A percentile compares a stretch with the other conserved stretches of the same genome.
These are phyloP conservation scores for Yamadazyma ubonensis DNA, from an alignment of 805 yeast genomes.

Conservation along the genomic window DNA sequence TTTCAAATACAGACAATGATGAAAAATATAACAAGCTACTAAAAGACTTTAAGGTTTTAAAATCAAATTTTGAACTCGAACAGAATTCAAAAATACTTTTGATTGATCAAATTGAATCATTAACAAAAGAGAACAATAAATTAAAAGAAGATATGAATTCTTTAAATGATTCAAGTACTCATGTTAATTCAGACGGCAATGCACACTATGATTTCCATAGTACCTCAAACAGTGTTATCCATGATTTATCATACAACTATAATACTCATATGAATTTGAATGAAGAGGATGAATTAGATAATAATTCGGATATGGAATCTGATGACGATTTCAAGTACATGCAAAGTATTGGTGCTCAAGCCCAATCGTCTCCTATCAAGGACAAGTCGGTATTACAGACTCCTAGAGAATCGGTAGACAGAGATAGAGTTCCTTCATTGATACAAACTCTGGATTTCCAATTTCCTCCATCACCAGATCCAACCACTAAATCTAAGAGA, in stretches of 20 bases:
- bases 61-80: constrained; percentile 53
- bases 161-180: constrained; percentile 4
- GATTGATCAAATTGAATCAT: constrained; percentile 53
- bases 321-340: constrained; percentile 5
- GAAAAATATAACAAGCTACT: constrained; percentile 25
- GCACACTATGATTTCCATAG: constrained; percentile 3
- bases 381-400: constrained; percentile 16
- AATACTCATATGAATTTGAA: constrained; percentile 24
- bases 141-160: constrained; percentile 9
- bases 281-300: constrained; percentile 18
- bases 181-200: constrained; percentile 6
- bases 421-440: constrained; percentile 16
- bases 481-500: constrained; percentile 23
- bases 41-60: constrained; percentile 40
- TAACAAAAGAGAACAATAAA: constrained; percentile 35
- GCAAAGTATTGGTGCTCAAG: constrained; percentile 10
- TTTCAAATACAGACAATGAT: constrained; percentile 9
- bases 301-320: constrained; percentile 8
- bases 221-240: constrained; percentile 6
- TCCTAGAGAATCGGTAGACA: constrained; percentile 4
- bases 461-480: constrained; percentile 38
- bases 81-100: constrained; percentile 50
- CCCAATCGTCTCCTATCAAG: constrained; percentile 23
- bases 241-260: constrained; percentile 16
- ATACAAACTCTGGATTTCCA: constrained; percentile 15